Conservation (phyloP, 192 early-diverging fungal genomes). For the Phycomyces blakesleeanus region DNA sequence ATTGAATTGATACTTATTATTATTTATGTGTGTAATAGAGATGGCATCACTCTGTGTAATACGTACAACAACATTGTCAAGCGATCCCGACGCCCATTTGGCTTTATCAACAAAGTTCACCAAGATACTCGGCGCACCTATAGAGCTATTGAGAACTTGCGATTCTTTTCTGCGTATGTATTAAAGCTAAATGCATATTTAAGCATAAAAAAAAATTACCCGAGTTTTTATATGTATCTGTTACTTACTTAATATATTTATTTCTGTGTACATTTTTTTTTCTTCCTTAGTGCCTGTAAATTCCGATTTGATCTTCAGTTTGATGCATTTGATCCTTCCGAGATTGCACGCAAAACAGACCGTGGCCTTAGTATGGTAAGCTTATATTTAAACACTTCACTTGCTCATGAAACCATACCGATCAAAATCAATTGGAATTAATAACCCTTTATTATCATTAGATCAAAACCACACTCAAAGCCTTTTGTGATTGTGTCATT, state of each 20-base stretch:
- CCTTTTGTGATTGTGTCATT: conserved; percentile 28
- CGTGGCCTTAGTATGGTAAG: conserved; percentile 39
- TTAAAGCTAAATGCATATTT: no score
- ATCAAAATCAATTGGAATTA: no score
- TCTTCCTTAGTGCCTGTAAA: conserved; percentile 48
- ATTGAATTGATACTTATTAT: conserved; percentile 2
- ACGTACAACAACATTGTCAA: conserved; percentile 50
- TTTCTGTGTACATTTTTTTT: neutral
- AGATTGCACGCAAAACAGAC: conserved; percentile 46
- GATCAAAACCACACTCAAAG: conserved; percentile 10
- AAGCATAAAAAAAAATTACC: no score
- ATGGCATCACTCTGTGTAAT: conserved; percentile 48
- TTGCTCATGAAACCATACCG: no score
- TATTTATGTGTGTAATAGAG: conserved; percentile 26
- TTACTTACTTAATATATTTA: no score
- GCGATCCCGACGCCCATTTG: conserved; percentile 52
- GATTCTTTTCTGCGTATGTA: conserved; percentile 56
- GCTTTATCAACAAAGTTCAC: conserved; percentile 54
- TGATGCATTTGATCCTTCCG: conserved; percentile 43
- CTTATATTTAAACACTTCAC: neutral
- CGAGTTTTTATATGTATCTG: no score
- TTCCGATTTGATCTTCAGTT: conserved; percentile 51
- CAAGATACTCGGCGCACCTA: conserved; percentile 50
- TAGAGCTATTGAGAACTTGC: conserved; percentile 53
- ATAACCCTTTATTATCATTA: neutral